Base-by-base conservation (phyloP, 306 rosid genomes). In the Oemleria cerasiformis region DNA sequence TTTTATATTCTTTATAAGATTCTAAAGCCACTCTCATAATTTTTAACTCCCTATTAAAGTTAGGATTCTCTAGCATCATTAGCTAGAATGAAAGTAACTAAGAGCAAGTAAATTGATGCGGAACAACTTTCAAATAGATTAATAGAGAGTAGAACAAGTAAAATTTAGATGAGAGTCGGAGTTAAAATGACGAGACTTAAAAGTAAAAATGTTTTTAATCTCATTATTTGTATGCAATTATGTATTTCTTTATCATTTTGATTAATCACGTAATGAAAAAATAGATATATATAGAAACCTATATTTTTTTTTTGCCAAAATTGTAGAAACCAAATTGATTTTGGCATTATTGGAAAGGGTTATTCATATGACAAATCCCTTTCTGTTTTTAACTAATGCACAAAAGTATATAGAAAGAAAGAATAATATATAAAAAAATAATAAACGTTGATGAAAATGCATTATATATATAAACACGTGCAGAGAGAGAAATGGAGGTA, bases 401-500 rank as follows among this genome's bases (percentile, higher is more conserved):
- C 3, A 30, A 1, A 30, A 30, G 36, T 12, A 45, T 9, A 41
- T 41, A 41, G 0, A 10, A 8, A 45, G 3, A 10, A 45, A 4
- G 14, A 55, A 21, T 19, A 55, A 21, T 19, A 40, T 20, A 40
- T 15, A 60, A 1, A 36, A 9, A 25, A 30, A 3, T 30, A 30
- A 30, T 30, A 30, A 30, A 1, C 36, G 36, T 30, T 30, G 36
- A 30, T 30, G 36, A 30, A 30, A 30, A 30, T 30, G 3, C 3
- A 2, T 3, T 30, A 30, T 30, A 30, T 30, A 30, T 47, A 68
- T 40, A 75, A 36, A 17, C 73, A 70, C 56, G 25, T 73, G 77
- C 9, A 8, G 45, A 47, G 9, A 51, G 62, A 38, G 9, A 20
- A 21, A 55, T 10, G 61, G 55, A 20, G 51, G 6, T 7, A 41